Evolutionary conservation across 768 basidiomycete species (phyloP).

Genomic region (Auricularia cornea): DNA sequence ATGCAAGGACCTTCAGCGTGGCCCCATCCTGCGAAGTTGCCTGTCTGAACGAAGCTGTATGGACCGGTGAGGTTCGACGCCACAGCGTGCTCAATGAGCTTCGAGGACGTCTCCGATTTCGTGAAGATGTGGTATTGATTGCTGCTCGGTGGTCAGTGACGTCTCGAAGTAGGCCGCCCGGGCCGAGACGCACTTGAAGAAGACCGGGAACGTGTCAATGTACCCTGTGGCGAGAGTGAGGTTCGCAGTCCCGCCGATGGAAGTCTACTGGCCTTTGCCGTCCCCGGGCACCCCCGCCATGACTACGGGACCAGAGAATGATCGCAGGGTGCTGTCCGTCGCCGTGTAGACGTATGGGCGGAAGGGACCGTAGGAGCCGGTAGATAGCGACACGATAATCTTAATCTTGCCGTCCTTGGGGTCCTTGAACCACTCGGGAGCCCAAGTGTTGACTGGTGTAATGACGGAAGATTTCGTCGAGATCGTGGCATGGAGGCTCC

Average conservation of each 20-base stretch:
- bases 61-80: not conserved
- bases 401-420: constrained; percentile 1
- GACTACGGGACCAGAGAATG: not conserved
- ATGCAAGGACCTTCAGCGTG: not conserved
- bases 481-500: not conserved
- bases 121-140: not conserved
- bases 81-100: not conserved
- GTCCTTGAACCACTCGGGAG: not conserved
- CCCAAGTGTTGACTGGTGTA: not conserved
- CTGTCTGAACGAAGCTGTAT: not conserved
- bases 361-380: not conserved
- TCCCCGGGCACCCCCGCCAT: not conserved
- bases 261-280: too few relatives aligned
- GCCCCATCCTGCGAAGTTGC: not conserved
- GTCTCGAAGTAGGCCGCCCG: not conserved
- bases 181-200: not conserved
- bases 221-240: not conserved
- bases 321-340: not conserved
- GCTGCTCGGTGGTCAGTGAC: not conserved
- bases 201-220: not conserved
- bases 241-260: not conserved
- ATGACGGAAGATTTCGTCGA: not conserved
- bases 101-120: not conserved
- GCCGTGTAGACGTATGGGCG: not conserved
- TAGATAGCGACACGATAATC: not conserved